These are phyloP conservation scores for Pseudozyma flocculosa DNA, from an alignment of 1,284 basidiomycete species.

Conservation along the genomic window DNA sequence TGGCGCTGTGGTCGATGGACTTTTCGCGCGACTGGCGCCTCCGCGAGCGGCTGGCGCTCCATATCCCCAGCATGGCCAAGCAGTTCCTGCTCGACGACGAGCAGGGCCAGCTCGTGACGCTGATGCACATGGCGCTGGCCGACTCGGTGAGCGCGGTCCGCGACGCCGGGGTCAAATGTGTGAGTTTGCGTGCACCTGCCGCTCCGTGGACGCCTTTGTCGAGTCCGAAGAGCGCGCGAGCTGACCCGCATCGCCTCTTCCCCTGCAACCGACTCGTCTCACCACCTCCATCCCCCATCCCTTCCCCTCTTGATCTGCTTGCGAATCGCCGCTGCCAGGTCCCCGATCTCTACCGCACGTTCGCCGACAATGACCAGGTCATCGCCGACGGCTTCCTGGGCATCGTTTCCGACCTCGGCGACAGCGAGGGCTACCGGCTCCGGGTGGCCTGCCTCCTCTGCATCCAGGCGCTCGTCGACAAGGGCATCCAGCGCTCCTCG, in stretches of 20 bases:
- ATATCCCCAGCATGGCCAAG: conserved; percentile 63
- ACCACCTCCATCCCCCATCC: background rate
- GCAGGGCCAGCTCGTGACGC: conserved; percentile 55
- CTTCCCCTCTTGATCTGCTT: background rate
- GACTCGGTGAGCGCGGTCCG: conserved; percentile 82
- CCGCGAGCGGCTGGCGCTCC: conserved; percentile 70
- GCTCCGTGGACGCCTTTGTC: background rate
- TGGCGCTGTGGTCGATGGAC: conserved; percentile 68
- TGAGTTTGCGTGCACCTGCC: conserved; percentile 60
- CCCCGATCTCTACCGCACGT: conserved; percentile 36
- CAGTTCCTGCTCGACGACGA: conserved; percentile 57
- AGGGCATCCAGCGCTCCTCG: conserved; percentile 47
- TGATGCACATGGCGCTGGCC: conserved; percentile 70
- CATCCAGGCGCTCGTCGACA: conserved; percentile 39
- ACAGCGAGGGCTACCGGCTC: conserved; percentile 49
- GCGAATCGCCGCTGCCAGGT: conserved; percentile 5
- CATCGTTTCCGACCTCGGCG: conserved; percentile 50
- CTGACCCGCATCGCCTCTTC: no score
- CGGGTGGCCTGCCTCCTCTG: conserved; percentile 47
- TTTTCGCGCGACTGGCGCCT: conserved; percentile 78
- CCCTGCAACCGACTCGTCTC: no score
- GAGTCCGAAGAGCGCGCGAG: no score
- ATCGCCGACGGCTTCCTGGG: conserved; percentile 52
- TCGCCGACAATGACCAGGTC: conserved; percentile 41
- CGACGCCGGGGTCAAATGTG: conserved; percentile 70